Evolutionary conservation across 202 grass and related monocot genomes (phyloP), one percentile per base, ranked within the genome.

Genomic region (Musa balbisiana): DNA sequence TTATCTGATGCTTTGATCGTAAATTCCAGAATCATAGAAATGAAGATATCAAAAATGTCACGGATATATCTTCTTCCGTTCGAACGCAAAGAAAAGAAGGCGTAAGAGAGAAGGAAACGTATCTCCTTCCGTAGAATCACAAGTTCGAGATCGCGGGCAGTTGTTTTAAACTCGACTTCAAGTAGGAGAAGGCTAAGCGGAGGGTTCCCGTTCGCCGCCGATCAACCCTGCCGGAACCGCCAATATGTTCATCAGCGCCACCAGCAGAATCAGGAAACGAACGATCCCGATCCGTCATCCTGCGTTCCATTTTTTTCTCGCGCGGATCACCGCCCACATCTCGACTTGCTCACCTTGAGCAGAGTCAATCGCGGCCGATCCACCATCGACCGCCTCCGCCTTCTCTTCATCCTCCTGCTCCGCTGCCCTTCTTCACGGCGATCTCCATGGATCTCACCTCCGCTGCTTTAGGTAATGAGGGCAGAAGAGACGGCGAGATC

Each of bases 211-310:
- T 33, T 43, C 26, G 26, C 26, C 2, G 26, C 53, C 22, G 17
- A 53, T 67, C 58, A 66, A 25, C 16, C 85, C 23, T 26, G 64
- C 56, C 23, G 58, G 8, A 43, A 68, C 5, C 14, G 9, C 65
- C 65, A 68, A 68, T 11, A 64, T 5, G 71, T 88, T 79, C 2
- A 85, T 50, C 59, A 73, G 60, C 22, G 67, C 72, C 22, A 91
- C 74, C 53, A 76, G 26, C 52, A 73, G 51, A 75, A 88, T 73
- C 16, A 82, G 71, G 49, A 60, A 26, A 53, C 80, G 33, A 62
- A 91, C 59, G 58, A 85, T 51, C 22, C 51, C 60, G 49, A 86
- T 69, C 11, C 83, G 85, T 33, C 69, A 70, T 84, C 67, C 67
- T 77, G 75, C 0, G 59, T 53, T 69, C 78, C 67, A 76, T 21